These are phyloP conservation scores for Cystobasidium slooffiae DNA, from an alignment of 1,284 basidiomycete species.

Conservation along the genomic window DNA sequence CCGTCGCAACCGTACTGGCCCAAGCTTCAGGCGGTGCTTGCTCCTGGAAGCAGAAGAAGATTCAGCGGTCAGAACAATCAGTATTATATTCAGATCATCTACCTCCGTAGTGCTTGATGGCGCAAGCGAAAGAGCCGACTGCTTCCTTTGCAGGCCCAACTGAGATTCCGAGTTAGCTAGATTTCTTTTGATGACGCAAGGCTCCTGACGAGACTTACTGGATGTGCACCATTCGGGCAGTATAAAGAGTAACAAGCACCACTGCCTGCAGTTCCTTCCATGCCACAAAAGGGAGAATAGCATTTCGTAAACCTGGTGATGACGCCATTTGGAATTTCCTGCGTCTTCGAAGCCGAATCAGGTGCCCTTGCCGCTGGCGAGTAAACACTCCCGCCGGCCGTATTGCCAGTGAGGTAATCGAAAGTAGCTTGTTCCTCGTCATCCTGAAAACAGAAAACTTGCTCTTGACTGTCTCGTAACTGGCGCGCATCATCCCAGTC, in stretches of 20 bases:
- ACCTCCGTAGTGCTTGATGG: constrained; percentile 23
- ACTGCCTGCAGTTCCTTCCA: constrained; percentile 6
- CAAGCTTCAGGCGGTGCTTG: constrained; percentile 68
- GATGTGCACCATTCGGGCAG: constrained; percentile 70
- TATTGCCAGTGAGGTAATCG: constrained; percentile 54
- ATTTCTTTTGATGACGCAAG: constrained; percentile 60
- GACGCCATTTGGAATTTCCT: constrained; percentile 83
- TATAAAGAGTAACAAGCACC: constrained; percentile 45
- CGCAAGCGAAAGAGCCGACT: constrained; percentile 57
- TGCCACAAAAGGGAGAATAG: constrained; percentile 73
- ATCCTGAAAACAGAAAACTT: constrained; percentile 94
- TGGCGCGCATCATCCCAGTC: constrained; percentile 82
- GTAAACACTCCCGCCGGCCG: constrained; percentile 58
- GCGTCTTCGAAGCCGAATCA: constrained; percentile 50
- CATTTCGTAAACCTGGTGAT: constrained; percentile 66
- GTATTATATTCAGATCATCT: neutral
- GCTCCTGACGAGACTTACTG: constrained; percentile 57
- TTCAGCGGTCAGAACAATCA: neutral
- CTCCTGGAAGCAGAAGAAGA: constrained; percentile 13
- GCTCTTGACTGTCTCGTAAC: constrained; percentile 86
- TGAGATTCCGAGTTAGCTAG: constrained; percentile 60
- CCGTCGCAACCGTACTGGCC: constrained; percentile 70
- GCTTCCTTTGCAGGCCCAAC: constrained; percentile 52
- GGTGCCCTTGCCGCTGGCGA: neutral
- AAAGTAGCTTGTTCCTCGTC: constrained; percentile 63